Conservation (phyloP, 73 alveolate species). For the Stentor coeruleus region DNA sequence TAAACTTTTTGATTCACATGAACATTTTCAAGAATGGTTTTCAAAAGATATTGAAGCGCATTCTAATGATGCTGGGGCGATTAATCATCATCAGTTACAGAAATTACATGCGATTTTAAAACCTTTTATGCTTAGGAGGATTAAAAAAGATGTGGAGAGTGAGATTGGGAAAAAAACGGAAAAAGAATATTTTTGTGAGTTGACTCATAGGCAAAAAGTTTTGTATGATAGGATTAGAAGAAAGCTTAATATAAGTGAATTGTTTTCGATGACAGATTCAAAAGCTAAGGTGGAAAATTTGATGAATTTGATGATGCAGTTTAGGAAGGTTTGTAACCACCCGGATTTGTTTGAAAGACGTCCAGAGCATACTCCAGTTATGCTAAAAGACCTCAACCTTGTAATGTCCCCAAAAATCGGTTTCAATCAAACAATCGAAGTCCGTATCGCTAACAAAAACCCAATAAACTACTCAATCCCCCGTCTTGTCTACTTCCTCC, state of each 20-base stretch:
- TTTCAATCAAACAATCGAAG: constrained; percentile 36
- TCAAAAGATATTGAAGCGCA: constrained; percentile 98
- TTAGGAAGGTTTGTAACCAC: constrained; percentile 95
- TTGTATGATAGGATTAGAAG: constrained; percentile 85
- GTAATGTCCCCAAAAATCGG: constrained; percentile 41
- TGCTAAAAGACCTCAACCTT: constrained; percentile 63
- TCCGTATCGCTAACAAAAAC: constrained; percentile 38
- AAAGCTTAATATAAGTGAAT: constrained; percentile 86
- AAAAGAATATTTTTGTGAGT: constrained; percentile 76
- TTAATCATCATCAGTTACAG: constrained; percentile 87
- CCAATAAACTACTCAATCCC: constrained; percentile 79
- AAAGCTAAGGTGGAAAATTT: constrained; percentile 92
- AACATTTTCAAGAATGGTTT: constrained; percentile 98
- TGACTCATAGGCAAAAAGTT: constrained; percentile 92
- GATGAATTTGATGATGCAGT: constrained; percentile 90
- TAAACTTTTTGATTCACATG: constrained; percentile 93
- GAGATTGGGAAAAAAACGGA: constrained; percentile 96
- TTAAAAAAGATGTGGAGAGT: constrained; percentile 95
- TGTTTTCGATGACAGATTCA: constrained; percentile 81
- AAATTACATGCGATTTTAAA: constrained; percentile 93
- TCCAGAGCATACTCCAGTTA: constrained; percentile 86
- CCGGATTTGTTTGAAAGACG: constrained; percentile 97
- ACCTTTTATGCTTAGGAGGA: constrained; percentile 95
- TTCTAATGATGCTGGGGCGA: constrained; percentile 82
- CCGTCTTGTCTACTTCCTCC: constrained; percentile 77